Evolutionary conservation across 1,139 yeast genomes (phyloP), one percentile per base, ranked within the genome.

Genomic region (Yamadazyma conglobata): DNA sequence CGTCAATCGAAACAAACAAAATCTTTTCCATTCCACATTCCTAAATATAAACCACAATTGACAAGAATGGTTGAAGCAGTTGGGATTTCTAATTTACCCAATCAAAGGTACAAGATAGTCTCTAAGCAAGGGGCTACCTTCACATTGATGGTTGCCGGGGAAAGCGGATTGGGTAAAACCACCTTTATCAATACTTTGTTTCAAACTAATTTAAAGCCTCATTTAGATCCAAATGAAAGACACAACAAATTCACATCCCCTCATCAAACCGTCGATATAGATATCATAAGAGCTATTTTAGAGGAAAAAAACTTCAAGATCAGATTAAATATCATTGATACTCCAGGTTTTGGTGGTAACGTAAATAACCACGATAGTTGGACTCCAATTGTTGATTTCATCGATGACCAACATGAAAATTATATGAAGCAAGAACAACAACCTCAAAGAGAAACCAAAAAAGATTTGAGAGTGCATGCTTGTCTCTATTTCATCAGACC

Each of bases 341-440:
- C 98, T 6, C 98, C 98, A 11, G 98, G 98, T 2, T 88, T 91
- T 55, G 99, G 98, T 41, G 96, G 89, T 61, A 87, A 88, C 56
- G 94, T 91, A 48, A 84, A 91, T 68, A 91, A 91, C 63, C 78
- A 74, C 49, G 91, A 86, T 52, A 77, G 95, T 32, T 93, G 96
- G 96, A 84, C 83, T 46, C 91, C 96, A 23, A 80, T 93, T 47
- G 74, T 88, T 38, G 96, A 89, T 56, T 91, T 89, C 52, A 76
- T 91, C 42, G 98, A 91, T 59, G 98, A 91, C 60, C 98, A 91
- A 67, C 96, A 91, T 56, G 96, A 91, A 60, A 73, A 85, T 18
- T 89, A 64, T 56, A 84, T 91, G 95, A 81, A 86, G 53, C 98
- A 93, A 63, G 97, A 91, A 58, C 94, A 88, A 58, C 98, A 93